Percentiles rank a stretch among this genome's conserved stretches.
Conservation (phyloP, 371 early-diverging fungal genomes). For the Lichtheimia corymbifera region DNA sequence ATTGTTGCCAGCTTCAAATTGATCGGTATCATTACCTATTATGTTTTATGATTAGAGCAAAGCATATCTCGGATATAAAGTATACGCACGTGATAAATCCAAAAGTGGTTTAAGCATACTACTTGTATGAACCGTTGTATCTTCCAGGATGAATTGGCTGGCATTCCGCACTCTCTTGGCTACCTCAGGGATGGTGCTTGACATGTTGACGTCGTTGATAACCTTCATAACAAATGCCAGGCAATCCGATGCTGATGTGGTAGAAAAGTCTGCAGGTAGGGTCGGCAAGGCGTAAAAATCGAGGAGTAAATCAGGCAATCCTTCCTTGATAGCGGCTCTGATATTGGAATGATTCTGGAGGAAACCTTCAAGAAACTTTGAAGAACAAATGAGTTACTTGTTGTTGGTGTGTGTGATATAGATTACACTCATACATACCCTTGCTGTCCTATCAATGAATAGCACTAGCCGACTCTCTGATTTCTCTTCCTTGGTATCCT, state of each 20-base stretch:
- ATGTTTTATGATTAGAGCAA: no score
- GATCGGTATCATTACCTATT: conserved; percentile 44
- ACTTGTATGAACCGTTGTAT: conserved; percentile 25
- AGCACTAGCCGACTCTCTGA: conserved; percentile 42
- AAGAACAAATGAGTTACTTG: not conserved
- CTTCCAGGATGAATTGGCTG: conserved; percentile 37
- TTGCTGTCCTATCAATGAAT: conserved; percentile 41
- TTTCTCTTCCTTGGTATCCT: conserved; percentile 51
- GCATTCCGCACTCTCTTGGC: conserved; percentile 53
- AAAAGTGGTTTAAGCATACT: conserved; percentile 32
- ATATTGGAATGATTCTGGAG: conserved; percentile 79
- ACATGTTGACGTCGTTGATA: conserved; percentile 67
- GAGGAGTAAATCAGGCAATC: conserved; percentile 67
- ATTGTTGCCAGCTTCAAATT: conserved; percentile 53
- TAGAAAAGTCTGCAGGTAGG: conserved; percentile 77
- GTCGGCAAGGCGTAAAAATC: conserved; percentile 66
- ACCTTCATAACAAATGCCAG: conserved; percentile 73
- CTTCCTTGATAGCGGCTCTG: conserved; percentile 70
- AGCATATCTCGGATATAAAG: conserved; percentile 48
- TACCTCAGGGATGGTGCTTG: conserved; percentile 48
- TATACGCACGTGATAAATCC: conserved; percentile 11
- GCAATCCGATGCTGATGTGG: conserved; percentile 64
- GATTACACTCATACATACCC: conserved; percentile 20
- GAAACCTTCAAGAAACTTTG: conserved; percentile 82
- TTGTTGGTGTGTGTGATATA: not conserved